Evolutionary conservation across 495 filamentous ascomycete species (phyloP).

Genomic region (Viridothelium virens): DNA sequence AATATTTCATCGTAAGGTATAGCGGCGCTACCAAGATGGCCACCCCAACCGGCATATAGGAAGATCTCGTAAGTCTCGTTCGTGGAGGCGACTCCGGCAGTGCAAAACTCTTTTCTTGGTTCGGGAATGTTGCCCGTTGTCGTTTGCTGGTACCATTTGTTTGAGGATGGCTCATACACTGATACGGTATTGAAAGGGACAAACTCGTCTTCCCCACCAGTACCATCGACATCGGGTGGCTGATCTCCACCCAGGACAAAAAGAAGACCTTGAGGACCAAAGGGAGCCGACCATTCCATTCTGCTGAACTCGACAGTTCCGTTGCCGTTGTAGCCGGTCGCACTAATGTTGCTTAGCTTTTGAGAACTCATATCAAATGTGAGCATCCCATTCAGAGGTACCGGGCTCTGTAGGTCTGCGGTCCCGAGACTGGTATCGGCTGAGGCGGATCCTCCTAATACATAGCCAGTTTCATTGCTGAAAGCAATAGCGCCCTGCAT

Average conservation of each 20-base stretch:
- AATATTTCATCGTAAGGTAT: background rate
- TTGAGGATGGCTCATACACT: constrained; percentile 1
- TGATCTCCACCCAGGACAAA: constrained; percentile 5
- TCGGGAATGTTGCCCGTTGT: background rate
- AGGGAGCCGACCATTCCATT: constrained; percentile 3
- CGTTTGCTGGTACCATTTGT: constrained; percentile 2
- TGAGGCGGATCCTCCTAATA: constrained; percentile 1
- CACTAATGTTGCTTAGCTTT: constrained; percentile 6
- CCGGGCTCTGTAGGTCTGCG: background rate
- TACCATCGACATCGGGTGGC: background rate
- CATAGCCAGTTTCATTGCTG: constrained; percentile 2
- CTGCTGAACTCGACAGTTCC: background rate
- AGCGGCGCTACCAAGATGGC: background rate
- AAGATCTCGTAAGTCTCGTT: constrained; percentile 6
- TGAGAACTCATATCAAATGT: constrained; percentile 3
- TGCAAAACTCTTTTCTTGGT: constrained; percentile 4
- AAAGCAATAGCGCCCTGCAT: constrained; percentile 7
- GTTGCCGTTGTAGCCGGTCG: constrained; percentile 1
- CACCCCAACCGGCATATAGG: constrained; percentile 7
- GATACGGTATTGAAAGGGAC: background rate
- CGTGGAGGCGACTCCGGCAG: background rate
- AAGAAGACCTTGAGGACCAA: constrained; percentile 5
- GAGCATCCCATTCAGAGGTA: background rate
- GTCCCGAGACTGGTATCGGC: background rate
- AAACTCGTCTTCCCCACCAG: background rate